Conservation (phyloP, 2,329 filamentous ascomycete species). For the Cladosporium sp. region DNA sequence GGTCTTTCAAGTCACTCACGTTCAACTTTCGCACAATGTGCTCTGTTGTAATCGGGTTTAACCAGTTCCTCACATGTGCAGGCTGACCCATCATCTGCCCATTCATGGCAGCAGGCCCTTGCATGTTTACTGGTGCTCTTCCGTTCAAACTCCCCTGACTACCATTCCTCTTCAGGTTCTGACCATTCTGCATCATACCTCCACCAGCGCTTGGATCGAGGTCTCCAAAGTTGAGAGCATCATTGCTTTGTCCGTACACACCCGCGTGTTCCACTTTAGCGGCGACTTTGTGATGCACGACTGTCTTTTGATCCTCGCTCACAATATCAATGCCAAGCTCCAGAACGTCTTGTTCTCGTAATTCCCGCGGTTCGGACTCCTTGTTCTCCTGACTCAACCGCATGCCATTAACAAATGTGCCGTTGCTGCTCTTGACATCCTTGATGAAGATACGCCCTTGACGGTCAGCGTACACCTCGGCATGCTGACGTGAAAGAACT, state of each 20-base stretch:
- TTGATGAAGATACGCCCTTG: slow-evolving; percentile 79
- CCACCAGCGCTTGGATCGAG: slow-evolving; percentile 72
- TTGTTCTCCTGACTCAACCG: slow-evolving; percentile 89
- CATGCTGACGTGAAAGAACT: slow-evolving; percentile 91
- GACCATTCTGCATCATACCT: slow-evolving; percentile 60
- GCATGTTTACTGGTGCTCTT: slow-evolving; percentile 52
- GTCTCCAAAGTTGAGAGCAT: slow-evolving; percentile 85
- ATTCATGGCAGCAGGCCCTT: slow-evolving; percentile 53
- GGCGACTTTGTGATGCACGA: slow-evolving; percentile 97
- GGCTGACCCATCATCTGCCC: slow-evolving; percentile 62
- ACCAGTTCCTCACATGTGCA: slow-evolving; percentile 73
- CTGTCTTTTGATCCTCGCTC: slow-evolving; percentile 95
- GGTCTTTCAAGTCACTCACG: slow-evolving; percentile 48
- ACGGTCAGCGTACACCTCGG: slow-evolving; percentile 87
- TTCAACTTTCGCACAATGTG: slow-evolving; percentile 85
- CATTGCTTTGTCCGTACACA: slow-evolving; percentile 68
- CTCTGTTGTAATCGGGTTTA: slow-evolving; percentile 86
- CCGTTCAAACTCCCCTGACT: slow-evolving; percentile 52
- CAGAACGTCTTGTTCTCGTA: slow-evolving; percentile 84
- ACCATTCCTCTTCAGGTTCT: slow-evolving; percentile 55
- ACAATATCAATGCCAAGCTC: slow-evolving; percentile 98
- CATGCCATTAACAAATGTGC: slow-evolving; percentile 92
- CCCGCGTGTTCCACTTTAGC: slow-evolving; percentile 95
- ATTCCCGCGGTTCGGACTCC: slow-evolving; percentile 91
- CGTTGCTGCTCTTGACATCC: slow-evolving; percentile 97